Base-by-base conservation (phyloP, 2,329 filamentous ascomycete species). In the Calcarisporium arbuscula region DNA sequence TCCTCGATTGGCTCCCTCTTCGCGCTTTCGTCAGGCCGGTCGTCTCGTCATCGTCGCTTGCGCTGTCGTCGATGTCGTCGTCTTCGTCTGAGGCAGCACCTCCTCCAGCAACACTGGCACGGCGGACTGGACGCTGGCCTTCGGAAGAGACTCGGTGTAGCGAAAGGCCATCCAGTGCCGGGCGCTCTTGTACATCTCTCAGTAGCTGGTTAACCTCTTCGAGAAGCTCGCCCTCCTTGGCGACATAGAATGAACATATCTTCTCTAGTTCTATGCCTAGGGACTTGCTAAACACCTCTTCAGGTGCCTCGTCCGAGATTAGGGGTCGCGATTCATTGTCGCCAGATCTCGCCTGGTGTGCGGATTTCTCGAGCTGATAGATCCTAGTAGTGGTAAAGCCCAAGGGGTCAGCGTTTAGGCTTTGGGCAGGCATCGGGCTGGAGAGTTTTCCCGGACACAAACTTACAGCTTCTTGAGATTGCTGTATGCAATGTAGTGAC, bases 401-500 rank as follows among this genome's bases (percentile, higher is more conserved):
- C n/a, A n/a, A n/a, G n/a, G n/a, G n/a, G n/a, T n/a, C n/a, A n/a
- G n/a, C n/a, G n/a, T n/a, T n/a, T n/a, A n/a, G n/a, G n/a, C n/a
- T n/a, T n/a, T n/a, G n/a, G n/a, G n/a, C n/a, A n/a, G n/a, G n/a
- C n/a, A n/a, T n/a, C n/a, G n/a, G n/a, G n/a, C n/a, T n/a, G n/a
- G n/a, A n/a, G n/a, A 28, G 29, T 27, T 27, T 15, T 27, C 25
- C 11, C 25, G 25, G 16, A 5, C 12, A 27, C 20, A 28, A 35
- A 71, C 84, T 54, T 61, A 94, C 87, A 95, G 75, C 70, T 98
- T 98, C 72, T 98, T 98, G 50, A 98, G 75, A 55, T 95, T 96
- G 67, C 89, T 95, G 64, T 98, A 98, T 41, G 89, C 85, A 56
- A 98, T 94, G 63, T 98, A 98, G 62, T 96, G 80, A 52, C 82